Percentiles rank a stretch among this genome's conserved stretches.
phyloP scores from a whole-genome alignment of 2,329 filamentous ascomycete genomes.

The Ascochyta clinopodiicola region DNA sequence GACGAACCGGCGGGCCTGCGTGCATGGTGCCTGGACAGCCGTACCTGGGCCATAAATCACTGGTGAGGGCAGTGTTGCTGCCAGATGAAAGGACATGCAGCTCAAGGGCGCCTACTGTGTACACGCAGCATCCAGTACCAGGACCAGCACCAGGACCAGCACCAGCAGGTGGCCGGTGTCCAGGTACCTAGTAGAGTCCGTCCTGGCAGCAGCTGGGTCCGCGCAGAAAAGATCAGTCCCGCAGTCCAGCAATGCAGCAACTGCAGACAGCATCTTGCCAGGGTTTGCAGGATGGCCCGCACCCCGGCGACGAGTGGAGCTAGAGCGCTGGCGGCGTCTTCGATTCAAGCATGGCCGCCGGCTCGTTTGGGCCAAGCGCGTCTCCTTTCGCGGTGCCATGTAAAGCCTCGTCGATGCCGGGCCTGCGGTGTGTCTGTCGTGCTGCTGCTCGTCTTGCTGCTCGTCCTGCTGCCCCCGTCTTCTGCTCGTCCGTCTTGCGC shows the following conservation, averaged over 20 bases:
- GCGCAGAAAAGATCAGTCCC: background rate
- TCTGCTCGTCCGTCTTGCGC: background rate
- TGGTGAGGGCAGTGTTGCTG: background rate
- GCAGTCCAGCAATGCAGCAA: background rate
- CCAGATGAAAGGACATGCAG: background rate
- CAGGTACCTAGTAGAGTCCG: too few relatives aligned
- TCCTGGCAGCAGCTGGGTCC: background rate
- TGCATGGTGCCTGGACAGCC: background rate
- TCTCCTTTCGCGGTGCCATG: conserved; percentile 25
- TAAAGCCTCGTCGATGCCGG: conserved; percentile 15
- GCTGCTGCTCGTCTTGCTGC: background rate
- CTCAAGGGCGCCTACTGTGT: background rate
- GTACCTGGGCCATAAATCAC: background rate
- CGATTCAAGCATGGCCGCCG: conserved; percentile 23
- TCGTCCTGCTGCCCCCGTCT: background rate
- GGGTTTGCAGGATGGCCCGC: conserved; percentile 28
- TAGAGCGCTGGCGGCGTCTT: conserved; percentile 24
- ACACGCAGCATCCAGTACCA: too few relatives aligned
- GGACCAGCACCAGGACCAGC: too few relatives aligned
- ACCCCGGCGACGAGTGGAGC: conserved; percentile 14
- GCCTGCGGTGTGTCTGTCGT: background rate
- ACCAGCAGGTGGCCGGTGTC: too few relatives aligned
- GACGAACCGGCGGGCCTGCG: conserved; percentile 22
- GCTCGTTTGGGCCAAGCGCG: conserved; percentile 15
- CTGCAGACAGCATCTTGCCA: conserved; percentile 19